These are phyloP conservation scores for Mycena kentingensis DNA, from an alignment of 768 basidiomycete genomes.

Conservation along the genomic window DNA sequence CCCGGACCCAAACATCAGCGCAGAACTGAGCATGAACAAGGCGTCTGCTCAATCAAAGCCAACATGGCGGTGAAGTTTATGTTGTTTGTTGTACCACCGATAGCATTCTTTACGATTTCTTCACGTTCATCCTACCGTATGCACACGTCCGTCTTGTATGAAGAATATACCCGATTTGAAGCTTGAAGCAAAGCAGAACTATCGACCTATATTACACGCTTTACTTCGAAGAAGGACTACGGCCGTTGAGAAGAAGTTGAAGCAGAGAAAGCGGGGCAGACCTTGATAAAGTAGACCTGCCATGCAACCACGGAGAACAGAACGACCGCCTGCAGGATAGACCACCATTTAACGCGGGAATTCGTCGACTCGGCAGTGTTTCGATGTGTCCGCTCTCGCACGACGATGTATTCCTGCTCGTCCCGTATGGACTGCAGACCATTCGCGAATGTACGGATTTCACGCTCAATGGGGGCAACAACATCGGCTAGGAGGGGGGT, in stretches of 20 bases:
- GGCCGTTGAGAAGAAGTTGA: slow-evolving; percentile 11
- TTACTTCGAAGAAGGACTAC: slow-evolving; percentile 89
- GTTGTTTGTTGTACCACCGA: slow-evolving; percentile 16
- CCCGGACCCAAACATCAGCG: slow-evolving; percentile 49
- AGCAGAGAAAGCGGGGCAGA: slow-evolving; percentile 31
- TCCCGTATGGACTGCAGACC: slow-evolving; percentile 91
- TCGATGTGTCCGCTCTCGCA: slow-evolving; percentile 88
- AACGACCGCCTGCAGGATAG: slow-evolving; percentile 84
- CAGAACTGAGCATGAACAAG: slow-evolving; percentile 51
- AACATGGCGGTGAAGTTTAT: slow-evolving; percentile 54
- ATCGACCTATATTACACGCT: slow-evolving; percentile 72
- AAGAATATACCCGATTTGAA: slow-evolving; percentile 28
- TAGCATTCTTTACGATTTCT: slow-evolving; percentile 18
- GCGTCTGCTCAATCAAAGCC: slow-evolving; percentile 39
- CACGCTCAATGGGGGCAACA: slow-evolving; percentile 94
- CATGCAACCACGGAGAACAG: slow-evolving; percentile 90
- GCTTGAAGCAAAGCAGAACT: slow-evolving; percentile 6
- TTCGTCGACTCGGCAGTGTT: slow-evolving; percentile 95
- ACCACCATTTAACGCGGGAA: slow-evolving; percentile 98
- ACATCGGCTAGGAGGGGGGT: slow-evolving; percentile 49
- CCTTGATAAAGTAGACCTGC: slow-evolving; percentile 98
- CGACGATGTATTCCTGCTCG: slow-evolving; percentile 98
- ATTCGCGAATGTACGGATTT: slow-evolving; percentile 83
- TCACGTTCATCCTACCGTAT: slow-evolving; percentile 20
- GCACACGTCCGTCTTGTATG: slow-evolving; percentile 17